phyloP scores from a whole-genome alignment of 495 filamentous ascomycete species.

The Copromyces sp. region DNA sequence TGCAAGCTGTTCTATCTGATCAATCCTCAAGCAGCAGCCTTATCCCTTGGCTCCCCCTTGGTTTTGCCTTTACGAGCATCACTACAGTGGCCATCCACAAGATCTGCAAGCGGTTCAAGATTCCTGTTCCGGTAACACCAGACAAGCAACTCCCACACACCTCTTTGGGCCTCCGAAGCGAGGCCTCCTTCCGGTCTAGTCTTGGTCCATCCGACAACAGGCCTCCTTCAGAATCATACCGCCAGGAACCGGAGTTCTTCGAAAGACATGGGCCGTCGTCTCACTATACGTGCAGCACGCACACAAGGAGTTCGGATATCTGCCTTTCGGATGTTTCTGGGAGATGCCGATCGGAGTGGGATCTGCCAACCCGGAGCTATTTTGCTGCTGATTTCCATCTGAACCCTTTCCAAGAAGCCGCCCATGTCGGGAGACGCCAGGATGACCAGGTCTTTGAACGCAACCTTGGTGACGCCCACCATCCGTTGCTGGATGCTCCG shows the following conservation, averaged over 20 bases:
- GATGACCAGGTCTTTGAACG: background rate
- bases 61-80: conserved; percentile 10
- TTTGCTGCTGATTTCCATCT: conserved; percentile 1
- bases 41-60: conserved; percentile 19
- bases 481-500: background rate
- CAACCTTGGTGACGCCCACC: background rate
- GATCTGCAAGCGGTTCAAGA: background rate
- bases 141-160: background rate
- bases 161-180: conserved; percentile 1
- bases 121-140: background rate
- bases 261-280: conserved; percentile 11
- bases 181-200: conserved; percentile 1
- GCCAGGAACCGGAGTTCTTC: conserved; percentile 3
- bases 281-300: conserved; percentile 3
- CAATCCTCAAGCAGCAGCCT: conserved; percentile 9
- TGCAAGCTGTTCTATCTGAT: conserved; percentile 10
- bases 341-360: conserved; percentile 10
- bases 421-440: background rate
- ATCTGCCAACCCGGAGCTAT: conserved; percentile 6
- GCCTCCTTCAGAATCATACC: conserved; percentile 3
- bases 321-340: conserved; percentile 7
- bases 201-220: background rate
- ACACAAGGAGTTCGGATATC: conserved; percentile 9
- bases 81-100: conserved; percentile 9
- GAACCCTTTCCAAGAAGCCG: background rate